Evolutionary conservation across 164 flowering plant species (phyloP).

Genomic region (Stephania japonica): DNA sequence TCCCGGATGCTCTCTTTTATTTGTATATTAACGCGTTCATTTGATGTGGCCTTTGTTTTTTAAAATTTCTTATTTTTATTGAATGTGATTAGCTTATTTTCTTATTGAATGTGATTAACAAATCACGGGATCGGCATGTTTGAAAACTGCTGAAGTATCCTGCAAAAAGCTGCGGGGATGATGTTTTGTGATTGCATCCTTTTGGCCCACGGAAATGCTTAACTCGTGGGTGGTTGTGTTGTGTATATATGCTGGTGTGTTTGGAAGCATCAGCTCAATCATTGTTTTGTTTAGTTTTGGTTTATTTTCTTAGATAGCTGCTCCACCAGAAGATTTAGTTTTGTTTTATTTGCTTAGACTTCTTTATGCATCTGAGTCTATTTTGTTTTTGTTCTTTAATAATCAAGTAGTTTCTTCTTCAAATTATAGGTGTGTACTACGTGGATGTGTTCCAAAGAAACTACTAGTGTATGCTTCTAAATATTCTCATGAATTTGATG

Average conservation of each 20-base stretch:
- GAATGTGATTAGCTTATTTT: too few species aligned
- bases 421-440: conserved; percentile 77
- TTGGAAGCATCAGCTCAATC: too few species aligned
- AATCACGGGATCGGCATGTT: too few species aligned
- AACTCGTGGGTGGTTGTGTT: neutral
- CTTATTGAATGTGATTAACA: too few species aligned
- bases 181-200: neutral
- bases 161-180: neutral
- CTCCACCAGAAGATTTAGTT: neutral
- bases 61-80: too few species aligned
- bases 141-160: too few species aligned
- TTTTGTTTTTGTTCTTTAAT: neutral
- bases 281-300: too few species aligned
- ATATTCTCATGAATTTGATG: conserved; percentile 91
- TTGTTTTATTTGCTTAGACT: neutral
- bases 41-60: too few species aligned
- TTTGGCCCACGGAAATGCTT: neutral
- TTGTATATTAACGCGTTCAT: too few species aligned
- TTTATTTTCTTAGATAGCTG: neutral
- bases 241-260: neutral
- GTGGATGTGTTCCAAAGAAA: conserved; percentile 98
- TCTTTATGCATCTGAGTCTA: neutral
- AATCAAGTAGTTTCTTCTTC: neutral
- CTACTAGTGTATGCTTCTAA: conserved; percentile 82
- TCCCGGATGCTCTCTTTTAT: too few species aligned